Conservation (phyloP, 2,329 filamentous ascomycete species). For the Penicillium sp. region DNA sequence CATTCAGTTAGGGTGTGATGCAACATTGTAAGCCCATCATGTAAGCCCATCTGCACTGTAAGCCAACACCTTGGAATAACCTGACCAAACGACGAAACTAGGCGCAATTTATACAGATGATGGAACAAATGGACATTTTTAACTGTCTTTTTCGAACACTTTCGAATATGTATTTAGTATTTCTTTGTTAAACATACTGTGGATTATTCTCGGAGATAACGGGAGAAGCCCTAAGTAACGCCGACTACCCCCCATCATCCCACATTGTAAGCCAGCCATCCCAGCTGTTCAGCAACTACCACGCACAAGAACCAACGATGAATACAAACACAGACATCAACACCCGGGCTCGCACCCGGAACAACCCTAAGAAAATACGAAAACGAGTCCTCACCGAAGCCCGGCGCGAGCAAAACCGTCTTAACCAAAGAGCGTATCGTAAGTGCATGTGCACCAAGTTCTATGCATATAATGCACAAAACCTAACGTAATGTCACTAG, state of each 20-base stretch:
- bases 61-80: too few relatives aligned
- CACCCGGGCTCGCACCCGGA: too few relatives aligned
- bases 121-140: too few relatives aligned
- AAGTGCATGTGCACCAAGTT: constrained; percentile 14
- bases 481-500: not conserved
- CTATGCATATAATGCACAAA: not conserved
- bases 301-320: not conserved
- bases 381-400: constrained; percentile 35
- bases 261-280: too few relatives aligned
- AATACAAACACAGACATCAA: not conserved
- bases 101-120: too few relatives aligned
- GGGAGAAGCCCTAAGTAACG: constrained; percentile 1
- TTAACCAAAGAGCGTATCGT: constrained; percentile 36
- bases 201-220: constrained; percentile 1
- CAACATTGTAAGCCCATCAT: constrained; percentile 37
- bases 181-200: too few relatives aligned
- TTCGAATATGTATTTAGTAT: too few relatives aligned
- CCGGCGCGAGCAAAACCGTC: constrained; percentile 36
- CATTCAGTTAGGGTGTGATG: constrained; percentile 1
- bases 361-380: constrained; percentile 2
- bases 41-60: constrained; percentile 18
- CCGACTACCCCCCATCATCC: not conserved
- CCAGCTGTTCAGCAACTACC: not conserved
- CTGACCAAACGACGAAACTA: too few relatives aligned
- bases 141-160: too few relatives aligned